Base-by-base conservation (phyloP, 768 basidiomycete genomes). In the Lentinus tigrinus region DNA sequence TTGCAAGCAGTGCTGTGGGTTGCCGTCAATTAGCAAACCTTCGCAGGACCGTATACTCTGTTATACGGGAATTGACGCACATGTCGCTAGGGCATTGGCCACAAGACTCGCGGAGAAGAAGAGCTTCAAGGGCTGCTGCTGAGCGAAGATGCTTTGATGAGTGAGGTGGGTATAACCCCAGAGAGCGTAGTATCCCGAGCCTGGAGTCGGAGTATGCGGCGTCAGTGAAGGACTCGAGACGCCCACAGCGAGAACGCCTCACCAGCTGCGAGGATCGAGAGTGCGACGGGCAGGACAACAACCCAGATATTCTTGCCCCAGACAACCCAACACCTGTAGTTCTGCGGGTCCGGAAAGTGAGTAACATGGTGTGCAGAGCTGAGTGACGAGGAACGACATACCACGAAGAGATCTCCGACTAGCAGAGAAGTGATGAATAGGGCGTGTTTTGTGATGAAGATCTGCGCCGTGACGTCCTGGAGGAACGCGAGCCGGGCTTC, bases 401-500 rank as follows among this genome's bases (percentile, higher is more conserved):
- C 56, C 37, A 61, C 55, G 19, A 64, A 60, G 3, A 54, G 46
- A 26, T 60, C 59, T 9, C 59, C 59, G 10, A 60, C 37, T 3
- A 60, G 50, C 5, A 60, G 37, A 7, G 31, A 21, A 3, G 44
- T 31, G 40, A 57, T 52, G 17, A 64, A 47, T 17, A 61, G 14
- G 17, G 34, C 38, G 28, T 64, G 63, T 39, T 54, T 64, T 6
- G 56, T 51, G 21, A n/a, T 54, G 44, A 64, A 64, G 7, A 64
- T 34, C 2, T 55, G 51, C 38, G 47, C 31, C 2, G 46, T 51
- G 23, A 64, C 63, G 26, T 61, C 59, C 13, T 19, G 5, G 26
- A 64, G 55, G 44, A 57, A 64, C 8, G 21, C 60, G 4, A 64
- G 27, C 3, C 63, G 63, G 10, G 44, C 51, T 8, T 56, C 16